Percentiles rank a stretch among this genome's conserved stretches.
These are phyloP conservation scores for Sugiyamaella castrensis DNA, from an alignment of 1,139 yeast species.

Conservation along the genomic window DNA sequence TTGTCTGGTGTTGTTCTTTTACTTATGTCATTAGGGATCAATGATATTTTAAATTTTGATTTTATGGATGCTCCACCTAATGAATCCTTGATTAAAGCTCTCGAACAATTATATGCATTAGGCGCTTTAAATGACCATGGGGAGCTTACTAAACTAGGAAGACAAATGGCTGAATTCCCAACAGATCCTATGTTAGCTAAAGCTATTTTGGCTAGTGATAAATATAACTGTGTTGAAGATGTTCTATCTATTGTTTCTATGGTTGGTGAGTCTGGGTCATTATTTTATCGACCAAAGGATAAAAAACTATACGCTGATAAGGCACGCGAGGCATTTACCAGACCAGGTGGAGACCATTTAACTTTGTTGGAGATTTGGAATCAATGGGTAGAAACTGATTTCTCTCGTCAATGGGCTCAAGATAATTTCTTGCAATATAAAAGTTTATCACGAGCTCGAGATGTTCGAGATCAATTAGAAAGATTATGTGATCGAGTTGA, in stretches of 20 bases:
- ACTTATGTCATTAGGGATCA: slow-evolving; percentile 75
- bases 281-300: slow-evolving; percentile 74
- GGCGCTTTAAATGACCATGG: slow-evolving; percentile 89
- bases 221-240: slow-evolving; percentile 58
- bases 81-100: slow-evolving; percentile 67
- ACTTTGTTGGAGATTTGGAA: slow-evolving; percentile 70
- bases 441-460: slow-evolving; percentile 65
- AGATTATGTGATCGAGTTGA: slow-evolving; percentile 62
- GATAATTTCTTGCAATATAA: slow-evolving; percentile 79
- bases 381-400: slow-evolving; percentile 71
- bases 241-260: slow-evolving; percentile 71
- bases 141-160: slow-evolving; percentile 70
- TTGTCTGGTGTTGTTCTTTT: slow-evolving; percentile 70
- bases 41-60: slow-evolving; percentile 77
- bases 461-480: slow-evolving; percentile 68
- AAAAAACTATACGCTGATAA: slow-evolving; percentile 63
- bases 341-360: slow-evolving; percentile 73
- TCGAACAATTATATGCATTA: slow-evolving; percentile 75
- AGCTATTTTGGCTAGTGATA: slow-evolving; percentile 61
- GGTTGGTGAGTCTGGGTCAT: slow-evolving; percentile 74
- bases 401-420: slow-evolving; percentile 78
- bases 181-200: slow-evolving; percentile 87
- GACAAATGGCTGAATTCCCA: slow-evolving; percentile 90
- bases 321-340: slow-evolving; percentile 53
- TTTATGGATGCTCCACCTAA: slow-evolving; percentile 84